Evolutionary conservation across 192 early-diverging fungal genomes (phyloP).

Genomic region (Mortierella antarctica): DNA sequence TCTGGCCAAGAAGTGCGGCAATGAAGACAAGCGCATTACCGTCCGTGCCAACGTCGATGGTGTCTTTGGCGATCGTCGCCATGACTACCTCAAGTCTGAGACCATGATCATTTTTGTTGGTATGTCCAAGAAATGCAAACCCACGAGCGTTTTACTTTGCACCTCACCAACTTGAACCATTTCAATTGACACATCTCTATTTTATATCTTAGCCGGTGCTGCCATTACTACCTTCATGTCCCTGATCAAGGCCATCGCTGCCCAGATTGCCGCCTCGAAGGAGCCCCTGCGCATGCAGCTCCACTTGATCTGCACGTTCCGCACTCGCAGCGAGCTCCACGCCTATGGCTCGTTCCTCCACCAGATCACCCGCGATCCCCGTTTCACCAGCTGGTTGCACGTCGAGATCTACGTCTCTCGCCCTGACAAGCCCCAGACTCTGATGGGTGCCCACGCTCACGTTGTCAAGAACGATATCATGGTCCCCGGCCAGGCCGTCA

Average conservation of each 20-base stretch:
- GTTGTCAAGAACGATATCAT: slow-evolving; percentile 43
- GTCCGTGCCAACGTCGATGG: slow-evolving; percentile 43
- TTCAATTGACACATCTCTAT: too few relatives aligned
- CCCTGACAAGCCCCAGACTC: slow-evolving; percentile 38
- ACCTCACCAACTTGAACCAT: too few relatives aligned
- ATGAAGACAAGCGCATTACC: slow-evolving; percentile 21
- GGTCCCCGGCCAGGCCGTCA: slow-evolving; percentile 19
- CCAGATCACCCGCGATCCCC: slow-evolving; percentile 35
- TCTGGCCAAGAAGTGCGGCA: slow-evolving; percentile 30
- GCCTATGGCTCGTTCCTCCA: slow-evolving; percentile 42
- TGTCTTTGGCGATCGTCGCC: slow-evolving; percentile 52
- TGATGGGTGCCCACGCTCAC: slow-evolving; percentile 41
- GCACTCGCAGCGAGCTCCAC: slow-evolving; percentile 36
- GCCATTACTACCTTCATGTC: slow-evolving; percentile 44
- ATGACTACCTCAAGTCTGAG: slow-evolving; percentile 49
- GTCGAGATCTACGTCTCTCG: slow-evolving; percentile 44
- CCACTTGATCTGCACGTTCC: slow-evolving; percentile 39
- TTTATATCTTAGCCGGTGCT: slow-evolving; percentile 19
- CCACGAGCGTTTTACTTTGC: too few relatives aligned
- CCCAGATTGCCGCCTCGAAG: slow-evolving; percentile 25
- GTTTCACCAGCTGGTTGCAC: slow-evolving; percentile 37
- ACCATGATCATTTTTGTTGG: slow-evolving; percentile 37
- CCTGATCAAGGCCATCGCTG: slow-evolving; percentile 38
- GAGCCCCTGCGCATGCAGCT: slow-evolving; percentile 38
- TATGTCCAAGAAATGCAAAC: neutral